These are phyloP conservation scores for Tuber magnatum DNA, from an alignment of 495 filamentous ascomycete genomes.

Conservation along the genomic window DNA sequence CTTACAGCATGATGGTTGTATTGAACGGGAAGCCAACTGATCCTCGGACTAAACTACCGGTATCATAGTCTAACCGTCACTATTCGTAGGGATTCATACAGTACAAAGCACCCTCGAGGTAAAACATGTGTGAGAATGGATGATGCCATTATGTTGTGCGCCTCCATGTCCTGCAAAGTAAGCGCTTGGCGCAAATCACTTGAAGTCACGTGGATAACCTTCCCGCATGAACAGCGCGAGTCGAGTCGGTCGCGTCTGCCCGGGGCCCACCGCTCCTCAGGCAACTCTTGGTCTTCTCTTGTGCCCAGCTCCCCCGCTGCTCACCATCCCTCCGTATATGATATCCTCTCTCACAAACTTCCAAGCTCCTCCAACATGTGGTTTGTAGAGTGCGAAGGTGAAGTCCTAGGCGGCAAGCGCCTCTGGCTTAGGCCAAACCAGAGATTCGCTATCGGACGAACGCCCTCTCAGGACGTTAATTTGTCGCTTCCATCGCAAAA, in stretches of 20 bases:
- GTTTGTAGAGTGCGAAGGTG: constrained; percentile 53
- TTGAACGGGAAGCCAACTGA: background rate
- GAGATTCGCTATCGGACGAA: constrained; percentile 69
- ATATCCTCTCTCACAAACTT: background rate
- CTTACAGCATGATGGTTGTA: background rate
- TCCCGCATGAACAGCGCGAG: background rate
- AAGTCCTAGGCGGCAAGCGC: constrained; percentile 55
- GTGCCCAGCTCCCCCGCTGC: background rate
- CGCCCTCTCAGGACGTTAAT: constrained; percentile 45
- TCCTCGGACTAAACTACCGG: too few species aligned
- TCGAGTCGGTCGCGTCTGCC: background rate
- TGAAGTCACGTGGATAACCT: background rate
- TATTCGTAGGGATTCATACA: background rate
- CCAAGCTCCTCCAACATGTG: constrained; percentile 47
- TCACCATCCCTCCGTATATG: background rate
- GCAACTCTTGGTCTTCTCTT: background rate
- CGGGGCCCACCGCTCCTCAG: background rate
- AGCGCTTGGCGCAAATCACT: background rate
- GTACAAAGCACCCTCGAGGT: background rate
- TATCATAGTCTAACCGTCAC: background rate
- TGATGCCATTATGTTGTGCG: background rate
- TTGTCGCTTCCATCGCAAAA: constrained; percentile 58
- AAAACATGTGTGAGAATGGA: background rate
- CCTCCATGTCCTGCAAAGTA: background rate
- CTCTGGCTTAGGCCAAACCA: constrained; percentile 79